Evolutionary conservation across 495 filamentous ascomycete genomes (phyloP).

Genomic region (Podospora didyma): DNA sequence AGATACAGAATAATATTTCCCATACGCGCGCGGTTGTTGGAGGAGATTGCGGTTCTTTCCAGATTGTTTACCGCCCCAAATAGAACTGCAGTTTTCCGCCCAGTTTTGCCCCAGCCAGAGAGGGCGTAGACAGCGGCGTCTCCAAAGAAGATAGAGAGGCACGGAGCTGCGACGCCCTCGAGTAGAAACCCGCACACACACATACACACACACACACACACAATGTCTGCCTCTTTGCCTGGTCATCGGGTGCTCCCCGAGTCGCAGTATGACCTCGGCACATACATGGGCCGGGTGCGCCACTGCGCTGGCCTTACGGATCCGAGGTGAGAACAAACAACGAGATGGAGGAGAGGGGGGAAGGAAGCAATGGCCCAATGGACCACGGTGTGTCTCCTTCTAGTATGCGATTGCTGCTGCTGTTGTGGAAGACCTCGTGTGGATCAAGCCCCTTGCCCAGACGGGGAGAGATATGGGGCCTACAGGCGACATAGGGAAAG

Average conservation of each 20-base stretch:
- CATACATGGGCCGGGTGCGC: constrained; percentile 91
- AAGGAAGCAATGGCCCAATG: not conserved
- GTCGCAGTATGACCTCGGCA: constrained; percentile 87
- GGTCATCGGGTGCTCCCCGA: constrained; percentile 79
- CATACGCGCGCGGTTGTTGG: not conserved
- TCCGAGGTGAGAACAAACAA: constrained; percentile 70
- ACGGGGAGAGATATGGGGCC: not conserved
- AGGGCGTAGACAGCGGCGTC: not conserved
- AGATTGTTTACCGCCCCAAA: not conserved
- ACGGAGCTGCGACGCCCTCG: too few species aligned
- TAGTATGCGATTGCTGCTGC: constrained; percentile 3
- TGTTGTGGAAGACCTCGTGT: constrained; percentile 1
- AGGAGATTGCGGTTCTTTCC: not conserved
- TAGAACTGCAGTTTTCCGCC: too few species aligned
- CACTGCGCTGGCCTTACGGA: constrained; percentile 89
- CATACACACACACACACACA: not conserved
- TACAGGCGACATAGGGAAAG: too few species aligned
- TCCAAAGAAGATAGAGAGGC: too few species aligned
- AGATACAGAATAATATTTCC: not conserved
- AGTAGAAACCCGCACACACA: too few species aligned
- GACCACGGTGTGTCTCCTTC: constrained; percentile 5
- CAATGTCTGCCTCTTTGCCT: constrained; percentile 87
- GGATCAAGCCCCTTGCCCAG: not conserved
- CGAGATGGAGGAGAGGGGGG: not conserved
- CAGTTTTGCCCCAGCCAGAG: too few species aligned